Evolutionary conservation across 2,329 filamentous ascomycete species (phyloP).

Genomic region (Nakataea oryzae): DNA sequence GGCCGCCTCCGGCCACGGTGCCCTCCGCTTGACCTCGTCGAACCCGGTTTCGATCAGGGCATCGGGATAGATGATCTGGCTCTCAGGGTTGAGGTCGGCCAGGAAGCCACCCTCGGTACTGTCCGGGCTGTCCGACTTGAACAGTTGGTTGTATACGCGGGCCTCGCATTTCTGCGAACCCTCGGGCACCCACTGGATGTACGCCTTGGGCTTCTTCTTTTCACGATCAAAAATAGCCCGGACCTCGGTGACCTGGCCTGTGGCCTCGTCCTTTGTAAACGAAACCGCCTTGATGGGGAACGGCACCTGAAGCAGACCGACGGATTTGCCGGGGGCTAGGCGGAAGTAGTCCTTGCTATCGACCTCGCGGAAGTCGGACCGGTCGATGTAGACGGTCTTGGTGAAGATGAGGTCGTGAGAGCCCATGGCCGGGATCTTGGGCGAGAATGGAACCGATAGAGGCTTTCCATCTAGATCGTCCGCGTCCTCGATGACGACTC

Average conservation of each 20-base stretch:
- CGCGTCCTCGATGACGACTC: conserved; percentile 70
- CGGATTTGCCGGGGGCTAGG: conserved; percentile 62
- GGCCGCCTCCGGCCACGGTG: conserved; percentile 73
- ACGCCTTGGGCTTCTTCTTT: conserved; percentile 64
- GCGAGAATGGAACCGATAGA: conserved; percentile 66
- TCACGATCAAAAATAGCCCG: conserved; percentile 61
- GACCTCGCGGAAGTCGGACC: conserved; percentile 64
- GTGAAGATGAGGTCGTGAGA: conserved; percentile 55
- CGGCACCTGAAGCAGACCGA: conserved; percentile 62
- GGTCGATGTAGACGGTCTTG: conserved; percentile 75
- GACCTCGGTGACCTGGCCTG: conserved; percentile 44
- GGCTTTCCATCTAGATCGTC: conserved; percentile 52
- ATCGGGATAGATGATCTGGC: conserved; percentile 66
- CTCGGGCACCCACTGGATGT: conserved; percentile 82
- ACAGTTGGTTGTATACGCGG: conserved; percentile 71
- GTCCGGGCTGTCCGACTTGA: conserved; percentile 77
- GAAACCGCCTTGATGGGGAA: conserved; percentile 59
- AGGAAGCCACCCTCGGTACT: conserved; percentile 71
- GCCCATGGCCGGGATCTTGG: conserved; percentile 64
- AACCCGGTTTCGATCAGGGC: conserved; percentile 80
- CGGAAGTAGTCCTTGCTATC: conserved; percentile 69
- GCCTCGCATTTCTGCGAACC: conserved; percentile 61
- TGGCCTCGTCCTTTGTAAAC: conserved; percentile 53
- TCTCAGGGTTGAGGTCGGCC: conserved; percentile 74
- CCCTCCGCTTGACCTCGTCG: conserved; percentile 57